A percentile compares a stretch with the other conserved stretches of the same genome.
phyloP scores from a whole-genome alignment of 805 yeast species.

The Nakazawaea wyomingensis region DNA sequence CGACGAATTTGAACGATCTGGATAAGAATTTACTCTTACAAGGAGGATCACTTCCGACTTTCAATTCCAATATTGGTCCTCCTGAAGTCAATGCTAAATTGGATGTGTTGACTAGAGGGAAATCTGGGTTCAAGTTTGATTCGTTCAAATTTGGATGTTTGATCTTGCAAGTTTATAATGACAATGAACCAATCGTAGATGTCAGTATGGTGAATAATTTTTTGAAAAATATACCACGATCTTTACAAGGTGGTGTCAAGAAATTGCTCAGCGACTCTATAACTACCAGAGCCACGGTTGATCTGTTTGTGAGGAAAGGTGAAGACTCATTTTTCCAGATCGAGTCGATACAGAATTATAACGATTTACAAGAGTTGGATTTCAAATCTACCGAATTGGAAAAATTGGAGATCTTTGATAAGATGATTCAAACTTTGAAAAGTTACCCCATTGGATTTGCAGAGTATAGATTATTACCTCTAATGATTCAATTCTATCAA shows the following conservation, averaged over 20 bases:
- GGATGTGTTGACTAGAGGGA: constrained; percentile 17
- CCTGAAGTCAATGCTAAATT: constrained; percentile 32
- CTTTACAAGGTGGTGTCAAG: constrained; percentile 22
- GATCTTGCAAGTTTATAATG: constrained; percentile 40
- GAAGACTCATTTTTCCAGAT: constrained; percentile 33
- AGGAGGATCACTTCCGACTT: constrained; percentile 22
- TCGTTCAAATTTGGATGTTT: constrained; percentile 60
- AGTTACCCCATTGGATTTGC: constrained; percentile 48
- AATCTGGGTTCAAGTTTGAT: constrained; percentile 46
- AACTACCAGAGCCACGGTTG: constrained; percentile 34
- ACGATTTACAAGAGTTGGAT: constrained; percentile 50
- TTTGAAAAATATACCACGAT: constrained; percentile 11
- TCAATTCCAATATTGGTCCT: constrained; percentile 30
- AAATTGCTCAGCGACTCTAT: constrained; percentile 34
- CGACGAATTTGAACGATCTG: constrained; percentile 45
- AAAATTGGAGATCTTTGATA: constrained; percentile 28
- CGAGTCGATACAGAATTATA: constrained; percentile 45
- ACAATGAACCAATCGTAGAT: constrained; percentile 9
- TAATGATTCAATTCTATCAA: constrained; percentile 44
- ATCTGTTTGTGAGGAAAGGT: constrained; percentile 29
- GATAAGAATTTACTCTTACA: constrained; percentile 31
- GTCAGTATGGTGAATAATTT: neutral
- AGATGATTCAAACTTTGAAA: constrained; percentile 28
- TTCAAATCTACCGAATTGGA: constrained; percentile 42
- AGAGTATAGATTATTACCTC: constrained; percentile 65